A percentile compares a stretch with the other conserved stretches of the same genome.
These are phyloP conservation scores for Achlya hypogyna DNA, from an alignment of 352 stramenopile species.

Conservation along the genomic window DNA sequence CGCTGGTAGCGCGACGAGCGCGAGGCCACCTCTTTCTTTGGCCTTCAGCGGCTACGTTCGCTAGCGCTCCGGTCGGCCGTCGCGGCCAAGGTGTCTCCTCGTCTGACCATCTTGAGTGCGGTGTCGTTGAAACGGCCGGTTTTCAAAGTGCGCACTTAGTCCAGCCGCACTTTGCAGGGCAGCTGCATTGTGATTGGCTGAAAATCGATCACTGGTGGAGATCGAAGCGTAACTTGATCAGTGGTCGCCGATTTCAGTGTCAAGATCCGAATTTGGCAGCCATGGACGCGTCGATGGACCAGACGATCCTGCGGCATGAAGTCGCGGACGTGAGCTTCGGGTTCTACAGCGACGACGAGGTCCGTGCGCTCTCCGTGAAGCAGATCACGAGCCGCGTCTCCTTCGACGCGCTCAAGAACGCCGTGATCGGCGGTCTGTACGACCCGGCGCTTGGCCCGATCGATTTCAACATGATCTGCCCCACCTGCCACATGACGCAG, in stretches of 20 bases:
- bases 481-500: slow-evolving; percentile 94
- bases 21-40: not conserved
- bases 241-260: not conserved
- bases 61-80: too few relatives aligned
- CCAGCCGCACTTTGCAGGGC: not conserved
- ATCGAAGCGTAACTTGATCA: not conserved
- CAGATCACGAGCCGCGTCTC: slow-evolving; percentile 93
- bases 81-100: too few relatives aligned
- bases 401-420: slow-evolving; percentile 93
- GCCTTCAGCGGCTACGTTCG: too few relatives aligned
- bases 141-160: not conserved
- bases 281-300: slow-evolving; percentile 83
- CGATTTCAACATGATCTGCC: slow-evolving; percentile 86
- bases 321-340: slow-evolving; percentile 88
- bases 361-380: slow-evolving; percentile 93
- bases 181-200: slow-evolving; percentile 1
- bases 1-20: too few relatives aligned
- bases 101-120: too few relatives aligned
- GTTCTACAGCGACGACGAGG: slow-evolving; percentile 97
- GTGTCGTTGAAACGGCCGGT: not conserved
- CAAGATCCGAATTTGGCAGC: not conserved
- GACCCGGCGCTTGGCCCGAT: slow-evolving; percentile 92
- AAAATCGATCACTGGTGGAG: slow-evolving; percentile 13
- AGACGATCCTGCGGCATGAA: slow-evolving; percentile 87
- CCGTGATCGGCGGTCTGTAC: slow-evolving; percentile 94